phyloP scores from a whole-genome alignment of 1,284 basidiomycete genomes.

The Athelia sp. region DNA sequence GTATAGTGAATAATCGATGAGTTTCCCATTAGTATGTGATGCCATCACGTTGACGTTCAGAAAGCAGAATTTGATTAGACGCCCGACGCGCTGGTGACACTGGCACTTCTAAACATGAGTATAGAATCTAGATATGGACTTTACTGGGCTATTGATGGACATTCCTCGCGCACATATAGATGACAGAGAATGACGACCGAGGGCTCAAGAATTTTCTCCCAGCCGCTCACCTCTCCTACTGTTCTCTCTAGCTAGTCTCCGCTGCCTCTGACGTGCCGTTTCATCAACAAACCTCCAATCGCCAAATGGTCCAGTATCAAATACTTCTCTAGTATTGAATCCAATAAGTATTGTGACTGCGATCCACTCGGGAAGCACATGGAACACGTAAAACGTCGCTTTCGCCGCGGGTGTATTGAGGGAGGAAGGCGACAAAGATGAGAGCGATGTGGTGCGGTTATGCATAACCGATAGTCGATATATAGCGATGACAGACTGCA shows the following conservation, averaged over 20 bases:
- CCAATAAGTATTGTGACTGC: conserved; percentile 24
- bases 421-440: conserved; percentile 24
- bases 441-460: conserved; percentile 26
- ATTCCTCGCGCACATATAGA: too few species aligned
- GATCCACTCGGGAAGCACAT: conserved; percentile 38
- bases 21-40: too few species aligned
- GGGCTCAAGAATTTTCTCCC: too few species aligned
- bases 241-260: background rate
- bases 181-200: too few species aligned
- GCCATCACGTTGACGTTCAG: too few species aligned
- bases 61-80: too few species aligned
- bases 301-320: conserved; percentile 31
- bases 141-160: too few species aligned
- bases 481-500: conserved; percentile 16
- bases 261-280: conserved; percentile 15
- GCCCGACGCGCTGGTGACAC: too few species aligned
- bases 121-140: too few species aligned
- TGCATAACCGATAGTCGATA: conserved; percentile 39
- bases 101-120: too few species aligned
- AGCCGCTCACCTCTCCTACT: too few species aligned
- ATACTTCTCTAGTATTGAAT: conserved; percentile 30
- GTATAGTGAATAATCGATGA: conserved; percentile 76
- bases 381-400: conserved; percentile 38
- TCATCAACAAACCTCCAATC: conserved; percentile 16
- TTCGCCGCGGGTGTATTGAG: conserved; percentile 31